Base-by-base conservation (phyloP, 257 asterid species). In the Capsicum chinense region DNA sequence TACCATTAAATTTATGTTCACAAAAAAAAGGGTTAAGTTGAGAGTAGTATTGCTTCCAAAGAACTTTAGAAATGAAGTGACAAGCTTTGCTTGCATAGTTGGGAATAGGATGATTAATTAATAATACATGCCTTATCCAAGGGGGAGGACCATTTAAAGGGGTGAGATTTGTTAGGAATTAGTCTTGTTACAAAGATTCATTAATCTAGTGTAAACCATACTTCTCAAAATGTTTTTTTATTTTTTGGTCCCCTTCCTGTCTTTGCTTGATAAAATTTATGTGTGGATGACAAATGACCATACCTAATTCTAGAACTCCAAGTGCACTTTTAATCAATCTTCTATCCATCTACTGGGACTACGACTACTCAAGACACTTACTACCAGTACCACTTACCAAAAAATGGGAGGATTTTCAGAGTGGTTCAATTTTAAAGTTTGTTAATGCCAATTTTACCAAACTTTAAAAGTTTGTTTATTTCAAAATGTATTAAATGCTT, bases 191-290 rank as follows among this genome's bases (percentile, higher is more conserved):
- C 35, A 54, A 44, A 81, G 70, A 84, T 76, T 74, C 81, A 80
- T 60, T 87, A 80, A 67, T 87, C 86, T 82, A 79, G 88, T 58
- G 14, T 71, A 89, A 89, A 90, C 92, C 84, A 86, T 83, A 67
- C 85, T 87, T 88, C 88, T 67, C 83, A 83, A 84, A 86, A 42
- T 3, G 4, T 56, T 84, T 84, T 84, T 88, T 88, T 81, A 4
- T 39, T 48, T 35, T 80, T 90, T 93, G 90, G 92, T 83, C 89
- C 92, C 88, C 78, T 87, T 90, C 88, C 83, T 84, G 89, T 88
- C 84, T 88, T 84, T 76, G 63, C 39, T 56, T 17, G 37, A 26
- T 47, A 52, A 62, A 60, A 56, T 54, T 5, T 78, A 67, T 85
- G 83, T 87, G 91, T 92, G 89, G 92, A 86, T 86, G 83, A 82